Conservation (phyloP, 2,329 filamentous ascomycete species). For the Botryotinia narcissicola region DNA sequence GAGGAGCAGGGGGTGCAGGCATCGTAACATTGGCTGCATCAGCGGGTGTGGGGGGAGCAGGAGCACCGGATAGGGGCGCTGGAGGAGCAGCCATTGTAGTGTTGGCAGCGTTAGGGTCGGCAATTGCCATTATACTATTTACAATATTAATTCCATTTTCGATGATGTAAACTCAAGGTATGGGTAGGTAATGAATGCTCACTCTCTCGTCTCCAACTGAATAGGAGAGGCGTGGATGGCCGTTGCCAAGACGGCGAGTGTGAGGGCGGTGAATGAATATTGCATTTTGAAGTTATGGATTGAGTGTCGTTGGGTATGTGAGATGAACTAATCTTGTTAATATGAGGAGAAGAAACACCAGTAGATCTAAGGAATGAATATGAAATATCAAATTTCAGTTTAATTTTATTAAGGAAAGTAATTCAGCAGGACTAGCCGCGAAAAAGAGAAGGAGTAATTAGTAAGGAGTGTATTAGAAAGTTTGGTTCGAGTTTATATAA, state of each 20-base stretch:
- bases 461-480: not conserved
- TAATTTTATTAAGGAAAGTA: not conserved
- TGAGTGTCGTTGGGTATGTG: not conserved
- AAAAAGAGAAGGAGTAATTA: not conserved
- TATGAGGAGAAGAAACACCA: not conserved
- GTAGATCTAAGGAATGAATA: not conserved
- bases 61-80: not conserved
- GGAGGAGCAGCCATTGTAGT: not conserved
- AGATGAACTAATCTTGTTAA: not conserved
- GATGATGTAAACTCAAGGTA: not conserved
- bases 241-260: not conserved
- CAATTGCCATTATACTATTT: not conserved
- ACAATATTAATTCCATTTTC: not conserved
- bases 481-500: not conserved
- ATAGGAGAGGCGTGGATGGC: not conserved
- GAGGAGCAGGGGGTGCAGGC: too few relatives aligned
- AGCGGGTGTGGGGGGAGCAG: not conserved
- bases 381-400: not conserved
- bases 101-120: not conserved
- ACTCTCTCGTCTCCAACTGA: conserved; percentile 2
- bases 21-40: not conserved
- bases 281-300: not conserved
- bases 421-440: conserved; percentile 1
- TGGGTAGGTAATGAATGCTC: not conserved
- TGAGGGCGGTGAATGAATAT: not conserved